Percentiles rank a stretch among this genome's conserved stretches.
These are phyloP conservation scores for Vigna nakashimae DNA, from an alignment of 306 rosid species.

Conservation along the genomic window DNA sequence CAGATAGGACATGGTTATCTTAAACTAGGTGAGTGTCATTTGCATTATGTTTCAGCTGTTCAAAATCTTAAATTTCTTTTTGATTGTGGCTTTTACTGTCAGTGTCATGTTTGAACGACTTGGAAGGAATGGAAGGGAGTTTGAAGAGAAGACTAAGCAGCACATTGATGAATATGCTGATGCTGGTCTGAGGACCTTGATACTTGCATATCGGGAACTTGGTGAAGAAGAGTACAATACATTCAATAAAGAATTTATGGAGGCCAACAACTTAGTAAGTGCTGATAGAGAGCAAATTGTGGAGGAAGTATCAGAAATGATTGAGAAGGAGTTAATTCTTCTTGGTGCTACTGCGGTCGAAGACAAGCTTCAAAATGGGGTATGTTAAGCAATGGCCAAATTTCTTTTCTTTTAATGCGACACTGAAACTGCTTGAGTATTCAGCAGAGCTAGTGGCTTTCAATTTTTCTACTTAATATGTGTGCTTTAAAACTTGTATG, in stretches of 20 bases:
- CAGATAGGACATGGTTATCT: not conserved
- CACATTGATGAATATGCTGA: conserved; percentile 51
- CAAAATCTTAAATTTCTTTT: not conserved
- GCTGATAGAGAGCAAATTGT: conserved; percentile 43
- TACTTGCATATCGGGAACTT: conserved; percentile 46
- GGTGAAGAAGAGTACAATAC: conserved; percentile 39
- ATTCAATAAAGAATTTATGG: conserved; percentile 41
- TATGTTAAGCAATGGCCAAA: conserved; percentile 23
- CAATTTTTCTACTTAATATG: not conserved
- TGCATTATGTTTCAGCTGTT: conserved; percentile 3
- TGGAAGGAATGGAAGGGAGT: conserved; percentile 45
- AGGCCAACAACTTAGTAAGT: conserved; percentile 45
- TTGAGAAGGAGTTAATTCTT: conserved; percentile 47
- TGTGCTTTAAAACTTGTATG: not conserved
- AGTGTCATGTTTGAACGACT: conserved; percentile 53
- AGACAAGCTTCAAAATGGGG: conserved; percentile 53
- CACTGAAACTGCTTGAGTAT: not conserved
- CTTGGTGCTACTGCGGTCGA: conserved; percentile 55
- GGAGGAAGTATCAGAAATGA: conserved; percentile 42
- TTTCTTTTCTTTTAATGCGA: not conserved
- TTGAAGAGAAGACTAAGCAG: conserved; percentile 49
- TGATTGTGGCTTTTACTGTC: conserved; percentile 16
- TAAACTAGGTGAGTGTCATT: conserved; percentile 3
- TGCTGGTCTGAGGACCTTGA: conserved; percentile 51
- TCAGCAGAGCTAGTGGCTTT: not conserved